Evolutionary conservation across 2,329 filamentous ascomycete species (phyloP), one percentile per base, ranked within the genome.

Genomic region (Cercospora canescens): DNA sequence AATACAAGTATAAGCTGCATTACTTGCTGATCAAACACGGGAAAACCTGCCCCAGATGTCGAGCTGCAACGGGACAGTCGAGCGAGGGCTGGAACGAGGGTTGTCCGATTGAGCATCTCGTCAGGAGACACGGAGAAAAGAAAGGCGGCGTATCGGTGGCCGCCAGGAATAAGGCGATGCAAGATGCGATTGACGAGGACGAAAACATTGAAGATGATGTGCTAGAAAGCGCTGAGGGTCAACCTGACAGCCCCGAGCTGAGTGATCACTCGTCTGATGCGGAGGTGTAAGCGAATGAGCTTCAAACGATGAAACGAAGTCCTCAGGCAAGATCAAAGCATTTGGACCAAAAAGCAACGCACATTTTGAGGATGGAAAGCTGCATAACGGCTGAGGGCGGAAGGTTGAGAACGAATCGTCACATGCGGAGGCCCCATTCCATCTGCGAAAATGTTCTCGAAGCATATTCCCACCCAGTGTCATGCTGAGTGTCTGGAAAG

Each of bases 121-220:
- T 89, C 4, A 84, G 78, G 63, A 79, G 87, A 60, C 84, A 81
- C n/a, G 87, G 86, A 7, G 82, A 80, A 65, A 84, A 84, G 71
- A 86, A 86, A 72, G 81, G 77, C 41, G 79, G 75, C 45, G 68
- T 67, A 2, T 74, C 70, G n/a, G 69, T 69, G 32, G 70, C 60
- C 52, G 71, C 70, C 39, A 69, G 70, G 52, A 74, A 72, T 72
- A 24, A 85, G 80, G 24, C 86, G 84, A 5, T 91, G 89, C 76
- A 94, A 93, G 4, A 91, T 94, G 65, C 89, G 89, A n/a, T 89
- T 85, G 6, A 88, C 84, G 68, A 95, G 94, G 79, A 95, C 91
- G 63, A 96, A 84, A 75, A 88, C 86, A 30, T 87, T 88, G 5
- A 91, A 88, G 81, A 95, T 95, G 4, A 92, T 91, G 64, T 95